Evolutionary conservation across 1,284 basidiomycete genomes (phyloP).

Genomic region (Boletellus deceptivus): DNA sequence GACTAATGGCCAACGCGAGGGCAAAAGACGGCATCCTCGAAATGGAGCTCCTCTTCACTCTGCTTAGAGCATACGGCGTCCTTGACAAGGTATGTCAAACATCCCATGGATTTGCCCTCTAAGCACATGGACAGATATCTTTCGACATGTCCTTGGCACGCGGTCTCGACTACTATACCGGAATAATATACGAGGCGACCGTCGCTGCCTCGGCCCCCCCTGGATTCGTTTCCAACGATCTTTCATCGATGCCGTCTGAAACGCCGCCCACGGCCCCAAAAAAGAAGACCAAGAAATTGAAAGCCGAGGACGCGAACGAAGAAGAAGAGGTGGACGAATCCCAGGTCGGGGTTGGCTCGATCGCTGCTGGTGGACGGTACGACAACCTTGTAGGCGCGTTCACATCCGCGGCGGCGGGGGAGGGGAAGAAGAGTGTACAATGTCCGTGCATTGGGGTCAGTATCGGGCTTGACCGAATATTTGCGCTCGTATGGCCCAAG

Average conservation of each 20-base stretch:
- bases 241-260: slow-evolving; percentile 39
- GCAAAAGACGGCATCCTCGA: slow-evolving; percentile 89
- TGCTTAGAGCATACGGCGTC: slow-evolving; percentile 81
- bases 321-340: slow-evolving; percentile 94
- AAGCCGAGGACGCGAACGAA: slow-evolving; percentile 43
- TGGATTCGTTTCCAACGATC: slow-evolving; percentile 57
- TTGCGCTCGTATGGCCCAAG: slow-evolving; percentile 87
- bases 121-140: slow-evolving; percentile 60
- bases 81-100: slow-evolving; percentile 61
- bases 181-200: slow-evolving; percentile 97
- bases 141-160: slow-evolving; percentile 97
- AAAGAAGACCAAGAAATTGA: slow-evolving; percentile 55
- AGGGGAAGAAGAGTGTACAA: slow-evolving; percentile 61
- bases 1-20: slow-evolving; percentile 67
- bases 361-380: slow-evolving; percentile 96
- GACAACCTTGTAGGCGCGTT: slow-evolving; percentile 98
- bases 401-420: slow-evolving; percentile 73
- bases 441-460: slow-evolving; percentile 94
- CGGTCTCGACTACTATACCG: slow-evolving; percentile 98
- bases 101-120: background rate
- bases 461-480: slow-evolving; percentile 95
- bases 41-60: slow-evolving; percentile 85
- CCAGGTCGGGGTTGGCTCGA: slow-evolving; percentile 92
- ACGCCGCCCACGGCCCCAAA: slow-evolving; percentile 34
- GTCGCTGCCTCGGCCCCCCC: slow-evolving; percentile 93